Conservation (phyloP, 768 basidiomycete genomes). For the Auriscalpium microsporum region DNA sequence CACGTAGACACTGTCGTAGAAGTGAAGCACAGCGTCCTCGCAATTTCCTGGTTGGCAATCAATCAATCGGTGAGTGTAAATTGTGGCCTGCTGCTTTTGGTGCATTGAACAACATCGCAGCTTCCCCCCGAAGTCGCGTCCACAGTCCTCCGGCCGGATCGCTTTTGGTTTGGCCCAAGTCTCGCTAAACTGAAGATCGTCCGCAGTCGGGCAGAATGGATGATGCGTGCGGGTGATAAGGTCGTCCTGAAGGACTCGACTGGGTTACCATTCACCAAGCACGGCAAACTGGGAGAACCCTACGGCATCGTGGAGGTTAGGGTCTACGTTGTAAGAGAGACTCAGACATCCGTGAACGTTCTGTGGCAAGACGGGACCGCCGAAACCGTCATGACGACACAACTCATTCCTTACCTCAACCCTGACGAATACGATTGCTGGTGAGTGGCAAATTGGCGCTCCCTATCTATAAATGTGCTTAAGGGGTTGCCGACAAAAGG, state of each 20-base stretch:
- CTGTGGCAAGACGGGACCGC: conserved; percentile 83
- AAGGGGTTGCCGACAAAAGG: conserved; percentile 34
- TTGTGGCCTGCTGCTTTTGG: neutral
- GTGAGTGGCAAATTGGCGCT: conserved; percentile 31
- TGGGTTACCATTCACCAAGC: conserved; percentile 47
- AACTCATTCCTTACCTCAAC: conserved; percentile 75
- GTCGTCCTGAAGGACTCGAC: conserved; percentile 47
- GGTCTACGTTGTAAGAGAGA: conserved; percentile 59
- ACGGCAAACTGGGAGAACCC: conserved; percentile 43
- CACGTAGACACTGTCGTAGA: conserved; percentile 57
- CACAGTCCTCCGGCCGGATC: conserved; percentile 53
- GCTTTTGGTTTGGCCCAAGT: conserved; percentile 67
- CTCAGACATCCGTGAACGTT: conserved; percentile 58
- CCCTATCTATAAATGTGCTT: neutral
- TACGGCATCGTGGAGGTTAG: conserved; percentile 42
- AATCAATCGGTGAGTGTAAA: conserved; percentile 62
- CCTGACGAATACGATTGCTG: conserved; percentile 91
- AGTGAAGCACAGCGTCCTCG: conserved; percentile 69
- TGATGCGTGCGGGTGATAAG: conserved; percentile 68
- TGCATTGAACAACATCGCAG: conserved; percentile 29
- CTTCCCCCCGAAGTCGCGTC: conserved; percentile 51
- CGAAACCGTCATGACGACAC: conserved; percentile 51
- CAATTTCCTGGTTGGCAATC: conserved; percentile 79
- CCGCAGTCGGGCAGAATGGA: conserved; percentile 47
- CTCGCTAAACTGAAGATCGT: conserved; percentile 57